Base-by-base conservation (phyloP, 345 rosid genomes). In the Nephelium lappaceum region DNA sequence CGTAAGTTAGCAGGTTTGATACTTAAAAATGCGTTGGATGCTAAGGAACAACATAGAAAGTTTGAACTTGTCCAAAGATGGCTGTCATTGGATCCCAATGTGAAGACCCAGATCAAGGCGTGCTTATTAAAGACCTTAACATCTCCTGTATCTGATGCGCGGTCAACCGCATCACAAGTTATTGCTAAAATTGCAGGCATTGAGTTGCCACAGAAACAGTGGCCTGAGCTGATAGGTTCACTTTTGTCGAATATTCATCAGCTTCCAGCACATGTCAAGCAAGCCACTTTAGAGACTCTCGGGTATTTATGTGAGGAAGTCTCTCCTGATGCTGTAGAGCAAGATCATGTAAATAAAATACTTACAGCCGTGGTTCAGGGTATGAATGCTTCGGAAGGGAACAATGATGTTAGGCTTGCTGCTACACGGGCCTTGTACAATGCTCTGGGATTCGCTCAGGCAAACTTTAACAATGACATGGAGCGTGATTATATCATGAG, bases 401-500 rank as follows among this genome's bases (percentile, higher is more conserved):
- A 86, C 70, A 83, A 79, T 76, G 92, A 90, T 75, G 93, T 88
- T 51, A 83, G 93, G 78, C 90, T 90, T 84, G 93, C 89, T 67
- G 93, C 93, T 43, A 87, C 88, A 10, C 84, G 88, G 70, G 89
- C 93, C 25, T 82, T 88, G 38, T 88, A 86, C 77, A 90, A 88
- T 87, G 90, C 93, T 36, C 61, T 90, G 67, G 83, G 93, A n/a
- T 90, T 90, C 66, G 90, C 93, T n/a, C 91, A 90, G 74, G 93
- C 91, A 65, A 90, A 90, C 74, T 90, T 90, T 78, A 85, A 77
- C 84, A 88, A 84, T 47, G 91, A 90, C 73, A 88, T 85, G 91
- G 93, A 90, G 81, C 90, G 93, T 61, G 91, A 90, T 80, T 90
- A 88, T 75, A 85, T 90, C 69, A 90, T 88, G 93, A 86, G 90